These are phyloP conservation scores for Dactylellina parvicollis DNA, from an alignment of 2,329 filamentous ascomycete genomes.

Conservation along the genomic window DNA sequence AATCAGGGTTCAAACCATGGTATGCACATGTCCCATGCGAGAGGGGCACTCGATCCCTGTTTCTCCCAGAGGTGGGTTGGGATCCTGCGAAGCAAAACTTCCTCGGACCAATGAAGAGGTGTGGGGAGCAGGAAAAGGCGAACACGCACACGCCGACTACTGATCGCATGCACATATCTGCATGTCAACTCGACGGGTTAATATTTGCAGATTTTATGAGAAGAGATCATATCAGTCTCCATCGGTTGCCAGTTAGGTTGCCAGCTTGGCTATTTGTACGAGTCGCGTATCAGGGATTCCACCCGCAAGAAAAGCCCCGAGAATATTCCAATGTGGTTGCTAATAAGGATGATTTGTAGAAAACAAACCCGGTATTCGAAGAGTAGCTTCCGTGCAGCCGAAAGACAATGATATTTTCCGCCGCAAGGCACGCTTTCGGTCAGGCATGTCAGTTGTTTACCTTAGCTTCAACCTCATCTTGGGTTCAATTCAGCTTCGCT, in stretches of 20 bases:
- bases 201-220: conserved; percentile 20
- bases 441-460: conserved; percentile 41
- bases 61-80: conserved; percentile 32
- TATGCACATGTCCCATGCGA: conserved; percentile 49
- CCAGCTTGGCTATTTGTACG: conserved; percentile 17
- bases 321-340: conserved; percentile 44
- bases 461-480: conserved; percentile 9
- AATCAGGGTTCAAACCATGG: conserved; percentile 54
- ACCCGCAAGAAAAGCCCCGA: conserved; percentile 45
- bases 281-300: conserved; percentile 38
- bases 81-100: conserved; percentile 26
- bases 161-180: conserved; percentile 37
- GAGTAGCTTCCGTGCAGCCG: conserved; percentile 46
- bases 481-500: not conserved
- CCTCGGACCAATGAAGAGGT: conserved; percentile 33
- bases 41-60: conserved; percentile 45
- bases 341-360: conserved; percentile 50
- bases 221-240: not conserved
- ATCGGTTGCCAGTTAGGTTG: conserved; percentile 14
- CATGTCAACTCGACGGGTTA: conserved; percentile 24
- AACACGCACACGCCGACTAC: conserved; percentile 22
- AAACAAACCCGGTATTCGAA: conserved; percentile 52
- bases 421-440: conserved; percentile 50
- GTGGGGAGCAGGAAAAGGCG: conserved; percentile 42
- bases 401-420: conserved; percentile 54